Evolutionary conservation across 169 alveolate species (phyloP).

Genomic region (Prorocentrum cordatum): DNA sequence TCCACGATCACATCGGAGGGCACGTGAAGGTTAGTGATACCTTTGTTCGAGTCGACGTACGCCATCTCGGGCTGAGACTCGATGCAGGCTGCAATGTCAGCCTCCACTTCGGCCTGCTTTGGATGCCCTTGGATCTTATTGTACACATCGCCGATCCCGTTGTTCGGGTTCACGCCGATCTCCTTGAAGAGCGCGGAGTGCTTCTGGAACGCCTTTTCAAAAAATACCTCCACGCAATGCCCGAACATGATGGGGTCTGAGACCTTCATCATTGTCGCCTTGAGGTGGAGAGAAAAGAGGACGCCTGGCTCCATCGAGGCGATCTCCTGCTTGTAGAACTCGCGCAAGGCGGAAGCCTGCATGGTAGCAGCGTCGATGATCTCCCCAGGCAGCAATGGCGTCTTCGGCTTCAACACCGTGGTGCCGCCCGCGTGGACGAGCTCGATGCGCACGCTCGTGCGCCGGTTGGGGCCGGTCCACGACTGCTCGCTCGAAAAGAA

Average conservation of each 20-base stretch:
- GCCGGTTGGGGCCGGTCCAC: neutral
- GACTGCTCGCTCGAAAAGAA: constrained; percentile 42
- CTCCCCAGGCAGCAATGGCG: constrained; percentile 24
- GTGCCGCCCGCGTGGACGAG: neutral
- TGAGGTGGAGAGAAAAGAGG: constrained; percentile 24
- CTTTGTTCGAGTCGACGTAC: neutral
- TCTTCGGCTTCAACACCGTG: constrained; percentile 35
- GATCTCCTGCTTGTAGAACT: constrained; percentile 42
- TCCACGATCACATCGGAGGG: constrained; percentile 69
- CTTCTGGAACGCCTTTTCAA: constrained; percentile 39
- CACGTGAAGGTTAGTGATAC: constrained; percentile 67
- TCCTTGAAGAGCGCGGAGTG: constrained; percentile 46
- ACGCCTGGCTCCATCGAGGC: constrained; percentile 16
- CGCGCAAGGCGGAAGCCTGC: constrained; percentile 8
- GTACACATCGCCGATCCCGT: constrained; percentile 70
- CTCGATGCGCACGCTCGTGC: constrained; percentile 38
- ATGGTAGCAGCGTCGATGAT: neutral
- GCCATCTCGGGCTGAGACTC: neutral
- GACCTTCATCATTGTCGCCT: constrained; percentile 70
- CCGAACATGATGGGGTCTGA: constrained; percentile 58
- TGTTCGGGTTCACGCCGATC: constrained; percentile 47
- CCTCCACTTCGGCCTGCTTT: neutral
- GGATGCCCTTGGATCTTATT: constrained; percentile 44
- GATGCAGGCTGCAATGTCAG: neutral
- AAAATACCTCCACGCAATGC: constrained; percentile 63